These are phyloP conservation scores for Pythium folliculosum DNA, from an alignment of 352 stramenopile genomes.

Conservation along the genomic window DNA sequence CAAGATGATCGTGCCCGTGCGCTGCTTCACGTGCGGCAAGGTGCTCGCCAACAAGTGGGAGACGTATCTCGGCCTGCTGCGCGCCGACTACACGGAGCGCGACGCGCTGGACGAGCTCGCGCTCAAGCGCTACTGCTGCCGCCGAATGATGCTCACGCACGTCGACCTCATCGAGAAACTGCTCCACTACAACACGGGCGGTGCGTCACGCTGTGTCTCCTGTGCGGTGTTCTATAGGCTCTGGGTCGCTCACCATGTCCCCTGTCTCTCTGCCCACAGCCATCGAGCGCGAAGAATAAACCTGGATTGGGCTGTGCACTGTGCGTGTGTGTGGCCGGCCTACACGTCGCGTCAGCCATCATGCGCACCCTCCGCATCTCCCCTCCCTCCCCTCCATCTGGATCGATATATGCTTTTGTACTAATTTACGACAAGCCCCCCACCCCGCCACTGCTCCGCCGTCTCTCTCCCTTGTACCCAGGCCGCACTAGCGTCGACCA, in stretches of 20 bases:
- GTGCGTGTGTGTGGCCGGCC: no score
- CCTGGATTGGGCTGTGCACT: no score
- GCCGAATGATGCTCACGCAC: constrained; percentile 99
- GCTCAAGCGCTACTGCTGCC: constrained; percentile 99
- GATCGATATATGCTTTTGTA: constrained; percentile 11
- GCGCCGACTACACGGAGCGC: constrained; percentile 96
- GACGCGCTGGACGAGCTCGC: constrained; percentile 98
- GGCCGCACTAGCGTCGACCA: no score
- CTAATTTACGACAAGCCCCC: constrained; percentile 6
- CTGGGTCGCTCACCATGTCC: no score
- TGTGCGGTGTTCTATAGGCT: no score
- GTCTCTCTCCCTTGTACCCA: no score
- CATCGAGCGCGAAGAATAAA: constrained; percentile 74
- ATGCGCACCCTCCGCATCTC: neutral
- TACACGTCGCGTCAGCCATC: neutral
- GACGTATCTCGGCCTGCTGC: constrained; percentile 97
- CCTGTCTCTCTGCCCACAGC: constrained; percentile 49
- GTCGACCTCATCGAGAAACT: constrained; percentile 99
- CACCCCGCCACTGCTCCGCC: no score
- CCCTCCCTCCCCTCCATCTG: no score
- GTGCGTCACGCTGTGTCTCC: constrained; percentile 36
- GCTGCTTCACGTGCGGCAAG: constrained; percentile 99
- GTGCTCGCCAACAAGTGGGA: constrained; percentile 99
- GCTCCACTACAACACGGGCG: constrained; percentile 99
- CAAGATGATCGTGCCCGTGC: constrained; percentile 98